A percentile compares a stretch with the other conserved stretches of the same genome.
phyloP scores from a whole-genome alignment of 2,329 filamentous ascomycete species.

The Gnomoniopsis smithogilvyi region DNA sequence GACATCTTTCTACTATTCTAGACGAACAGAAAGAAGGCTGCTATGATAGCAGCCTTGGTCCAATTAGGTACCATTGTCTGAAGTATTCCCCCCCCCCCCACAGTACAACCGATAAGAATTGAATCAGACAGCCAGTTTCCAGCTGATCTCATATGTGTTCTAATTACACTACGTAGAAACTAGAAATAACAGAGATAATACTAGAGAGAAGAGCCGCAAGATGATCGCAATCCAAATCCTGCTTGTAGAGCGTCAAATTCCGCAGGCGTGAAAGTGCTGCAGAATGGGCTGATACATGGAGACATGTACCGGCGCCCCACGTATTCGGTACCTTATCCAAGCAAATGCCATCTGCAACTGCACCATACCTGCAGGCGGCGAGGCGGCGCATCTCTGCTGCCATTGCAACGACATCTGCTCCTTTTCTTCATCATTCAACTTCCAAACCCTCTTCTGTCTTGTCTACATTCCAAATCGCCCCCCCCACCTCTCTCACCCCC shows the following conservation, averaged over 20 bases:
- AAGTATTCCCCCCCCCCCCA: too few species aligned
- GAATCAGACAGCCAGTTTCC: too few species aligned
- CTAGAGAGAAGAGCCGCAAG: too few species aligned
- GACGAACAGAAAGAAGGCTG: too few species aligned
- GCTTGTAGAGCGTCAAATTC: too few species aligned
- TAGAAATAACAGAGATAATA: neutral
- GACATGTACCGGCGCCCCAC: conserved; percentile 10
- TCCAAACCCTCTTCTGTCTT: neutral
- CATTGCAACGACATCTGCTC: conserved; percentile 1
- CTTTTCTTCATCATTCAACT: conserved; percentile 7
- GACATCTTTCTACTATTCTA: too few species aligned
- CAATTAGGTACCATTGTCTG: too few species aligned
- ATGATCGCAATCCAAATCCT: too few species aligned
- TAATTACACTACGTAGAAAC: too few species aligned
- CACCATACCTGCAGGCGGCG: conserved; percentile 4
- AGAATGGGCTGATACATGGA: neutral
- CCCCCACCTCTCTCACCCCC: neutral
- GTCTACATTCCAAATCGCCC: neutral
- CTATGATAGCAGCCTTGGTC: too few species aligned
- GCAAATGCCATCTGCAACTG: conserved; percentile 8
- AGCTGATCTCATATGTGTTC: too few species aligned
- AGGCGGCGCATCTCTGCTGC: conserved; percentile 8
- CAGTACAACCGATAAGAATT: too few species aligned
- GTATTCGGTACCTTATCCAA: conserved; percentile 15
- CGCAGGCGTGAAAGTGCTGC: neutral